Percentiles rank a stretch among this genome's conserved stretches.
Conservation (phyloP, 2,329 filamentous ascomycete genomes). For the Aspergillus tamarii region DNA sequence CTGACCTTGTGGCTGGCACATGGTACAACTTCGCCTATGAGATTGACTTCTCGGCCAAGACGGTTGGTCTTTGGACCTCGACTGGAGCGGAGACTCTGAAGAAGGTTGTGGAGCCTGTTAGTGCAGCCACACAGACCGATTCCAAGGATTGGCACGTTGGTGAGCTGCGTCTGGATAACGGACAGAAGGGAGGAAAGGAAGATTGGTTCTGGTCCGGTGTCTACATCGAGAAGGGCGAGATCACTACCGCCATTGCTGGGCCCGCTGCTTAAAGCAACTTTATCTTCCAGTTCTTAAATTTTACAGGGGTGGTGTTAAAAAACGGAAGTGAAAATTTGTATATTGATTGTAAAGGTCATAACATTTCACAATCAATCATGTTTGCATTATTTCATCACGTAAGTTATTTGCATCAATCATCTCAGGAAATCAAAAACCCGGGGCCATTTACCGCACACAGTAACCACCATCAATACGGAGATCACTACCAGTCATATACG, state of each 20-base stretch:
- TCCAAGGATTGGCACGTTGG: slow-evolving; percentile 75
- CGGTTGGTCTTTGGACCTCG: slow-evolving; percentile 72
- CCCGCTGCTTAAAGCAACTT: neutral
- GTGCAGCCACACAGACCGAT: slow-evolving; percentile 64
- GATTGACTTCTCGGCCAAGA: slow-evolving; percentile 67
- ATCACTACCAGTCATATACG: slow-evolving; percentile 54
- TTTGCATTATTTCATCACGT: neutral
- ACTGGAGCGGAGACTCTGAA: slow-evolving; percentile 61
- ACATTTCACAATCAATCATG: slow-evolving; percentile 10
- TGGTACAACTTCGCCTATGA: slow-evolving; percentile 79
- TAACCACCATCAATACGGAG: slow-evolving; percentile 56
- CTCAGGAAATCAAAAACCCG: neutral
- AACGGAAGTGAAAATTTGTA: neutral
- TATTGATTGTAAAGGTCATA: slow-evolving; percentile 2
- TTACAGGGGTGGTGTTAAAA: too few relatives aligned
- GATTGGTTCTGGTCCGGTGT: slow-evolving; percentile 74
- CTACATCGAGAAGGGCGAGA: slow-evolving; percentile 65
- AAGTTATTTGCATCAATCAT: neutral
- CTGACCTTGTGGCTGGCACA: slow-evolving; percentile 62
- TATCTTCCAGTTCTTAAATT: too few relatives aligned
- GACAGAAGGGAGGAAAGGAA: slow-evolving; percentile 59
- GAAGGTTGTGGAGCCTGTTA: slow-evolving; percentile 63
- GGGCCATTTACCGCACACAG: slow-evolving; percentile 42
- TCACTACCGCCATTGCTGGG: slow-evolving; percentile 41
- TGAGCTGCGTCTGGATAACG: slow-evolving; percentile 65